These are phyloP conservation scores for Curvularia lunata DNA, from an alignment of 2,329 filamentous ascomycete genomes.

Conservation along the genomic window DNA sequence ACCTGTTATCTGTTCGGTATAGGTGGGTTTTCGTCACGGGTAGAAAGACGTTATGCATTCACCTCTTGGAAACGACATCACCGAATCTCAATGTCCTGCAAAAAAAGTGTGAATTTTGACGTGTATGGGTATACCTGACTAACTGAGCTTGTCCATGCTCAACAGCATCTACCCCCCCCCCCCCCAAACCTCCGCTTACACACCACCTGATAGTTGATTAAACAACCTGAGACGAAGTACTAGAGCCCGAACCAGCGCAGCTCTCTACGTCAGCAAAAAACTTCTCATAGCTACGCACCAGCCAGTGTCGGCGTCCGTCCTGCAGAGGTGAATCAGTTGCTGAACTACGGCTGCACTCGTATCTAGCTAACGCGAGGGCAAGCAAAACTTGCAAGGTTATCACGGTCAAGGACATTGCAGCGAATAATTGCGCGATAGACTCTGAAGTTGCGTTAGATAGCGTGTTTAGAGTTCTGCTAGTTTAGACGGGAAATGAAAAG, in stretches of 20 bases:
- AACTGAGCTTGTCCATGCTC: too few species aligned
- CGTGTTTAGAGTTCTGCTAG: not conserved
- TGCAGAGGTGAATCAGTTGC: not conserved
- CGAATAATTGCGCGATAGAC: not conserved
- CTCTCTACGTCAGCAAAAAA: not conserved
- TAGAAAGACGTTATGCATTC: too few species aligned
- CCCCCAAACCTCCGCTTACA: too few species aligned
- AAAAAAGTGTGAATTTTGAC: not conserved
- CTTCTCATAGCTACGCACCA: conserved; percentile 1
- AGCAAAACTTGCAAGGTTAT: not conserved
- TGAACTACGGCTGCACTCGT: not conserved
- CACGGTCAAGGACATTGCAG: not conserved
- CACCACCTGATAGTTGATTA: not conserved
- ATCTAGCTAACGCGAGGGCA: not conserved
- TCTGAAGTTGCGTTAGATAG: not conserved
- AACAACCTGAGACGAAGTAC: not conserved
- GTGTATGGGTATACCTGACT: not conserved
- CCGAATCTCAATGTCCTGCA: not conserved
- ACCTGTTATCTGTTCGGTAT: too few species aligned
- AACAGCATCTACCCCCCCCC: too few species aligned
- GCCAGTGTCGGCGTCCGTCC: not conserved
- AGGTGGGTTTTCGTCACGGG: too few species aligned
- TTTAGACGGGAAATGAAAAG: not conserved
- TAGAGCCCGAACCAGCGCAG: not conserved
- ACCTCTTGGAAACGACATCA: too few species aligned